Conservation (phyloP, 306 rosid species). For the Gleditsia sinensis region DNA sequence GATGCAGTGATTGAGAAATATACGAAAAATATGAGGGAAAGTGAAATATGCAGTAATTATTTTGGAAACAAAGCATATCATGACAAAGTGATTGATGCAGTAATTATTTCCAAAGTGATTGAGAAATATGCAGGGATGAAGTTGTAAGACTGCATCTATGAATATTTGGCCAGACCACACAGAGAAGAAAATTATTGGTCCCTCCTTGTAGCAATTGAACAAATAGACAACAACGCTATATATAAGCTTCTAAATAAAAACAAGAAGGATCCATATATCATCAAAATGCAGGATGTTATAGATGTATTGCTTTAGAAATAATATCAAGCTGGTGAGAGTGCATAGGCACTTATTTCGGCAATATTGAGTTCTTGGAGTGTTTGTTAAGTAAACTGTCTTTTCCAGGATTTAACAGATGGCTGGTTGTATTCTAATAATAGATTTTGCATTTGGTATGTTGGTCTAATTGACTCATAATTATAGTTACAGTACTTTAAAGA, state of each 20-base stretch:
- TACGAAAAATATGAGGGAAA: constrained; percentile 83
- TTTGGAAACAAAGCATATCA: too few relatives aligned
- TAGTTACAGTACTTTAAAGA: constrained; percentile 71
- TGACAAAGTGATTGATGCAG: too few relatives aligned
- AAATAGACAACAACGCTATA: not conserved
- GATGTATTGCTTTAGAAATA: constrained; percentile 7
- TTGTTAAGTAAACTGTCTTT: not conserved
- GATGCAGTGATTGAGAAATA: constrained; percentile 89
- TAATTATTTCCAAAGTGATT: too few relatives aligned
- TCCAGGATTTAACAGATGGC: not conserved
- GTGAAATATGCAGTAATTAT: too few relatives aligned
- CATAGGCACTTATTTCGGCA: constrained; percentile 7
- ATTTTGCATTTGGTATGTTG: not conserved
- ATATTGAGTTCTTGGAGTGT: not conserved
- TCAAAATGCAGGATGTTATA: constrained; percentile 1
- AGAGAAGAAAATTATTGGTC: not conserved
- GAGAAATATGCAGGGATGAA: too few relatives aligned
- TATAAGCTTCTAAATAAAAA: not conserved
- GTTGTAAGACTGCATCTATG: not conserved
- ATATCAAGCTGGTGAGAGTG: constrained; percentile 18
- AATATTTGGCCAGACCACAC: constrained; percentile 19
- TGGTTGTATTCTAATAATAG: constrained; percentile 3
- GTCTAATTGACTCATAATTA: constrained; percentile 21
- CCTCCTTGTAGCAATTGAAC: constrained; percentile 8
- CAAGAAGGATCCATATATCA: constrained; percentile 18